These are phyloP conservation scores for Xylaria castorea DNA, from an alignment of 495 filamentous ascomycete species.

Conservation along the genomic window DNA sequence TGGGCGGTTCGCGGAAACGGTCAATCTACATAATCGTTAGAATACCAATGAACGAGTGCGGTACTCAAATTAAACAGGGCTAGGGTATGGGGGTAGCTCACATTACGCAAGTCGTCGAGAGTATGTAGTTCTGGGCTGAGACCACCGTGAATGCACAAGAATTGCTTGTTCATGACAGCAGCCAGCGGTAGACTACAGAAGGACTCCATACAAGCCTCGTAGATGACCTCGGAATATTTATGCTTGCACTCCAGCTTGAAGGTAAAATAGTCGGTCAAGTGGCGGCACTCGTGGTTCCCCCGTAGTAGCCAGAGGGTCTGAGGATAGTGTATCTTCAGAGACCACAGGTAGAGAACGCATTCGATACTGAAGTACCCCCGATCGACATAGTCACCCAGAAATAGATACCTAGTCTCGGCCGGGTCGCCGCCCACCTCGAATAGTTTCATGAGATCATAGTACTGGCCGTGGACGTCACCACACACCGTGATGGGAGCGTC, in stretches of 20 bases:
- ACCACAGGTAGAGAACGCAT: slow-evolving; percentile 97
- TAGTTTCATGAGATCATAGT: slow-evolving; percentile 99
- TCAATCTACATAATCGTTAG: slow-evolving; percentile 71
- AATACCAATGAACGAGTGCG: slow-evolving; percentile 9
- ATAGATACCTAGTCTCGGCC: slow-evolving; percentile 93
- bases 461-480: slow-evolving; percentile 97
- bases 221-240: slow-evolving; percentile 96
- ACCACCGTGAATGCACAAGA: slow-evolving; percentile 97
- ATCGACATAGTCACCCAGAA: slow-evolving; percentile 97
- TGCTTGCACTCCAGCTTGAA: slow-evolving; percentile 99
- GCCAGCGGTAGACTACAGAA: slow-evolving; percentile 95
- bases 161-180: slow-evolving; percentile 99
- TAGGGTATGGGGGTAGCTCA: slow-evolving; percentile 50
- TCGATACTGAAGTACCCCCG: slow-evolving; percentile 99
- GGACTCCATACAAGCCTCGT: slow-evolving; percentile 97
- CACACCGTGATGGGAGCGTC: slow-evolving; percentile 99
- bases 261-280: slow-evolving; percentile 99
- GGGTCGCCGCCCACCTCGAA: slow-evolving; percentile 99
- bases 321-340: slow-evolving; percentile 98
- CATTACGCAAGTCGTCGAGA: slow-evolving; percentile 87
- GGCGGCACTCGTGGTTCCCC: slow-evolving; percentile 97
- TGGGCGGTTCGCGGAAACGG: slow-evolving; percentile 95
- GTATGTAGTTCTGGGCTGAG: slow-evolving; percentile 95
- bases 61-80: not conserved
- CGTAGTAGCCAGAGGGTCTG: slow-evolving; percentile 96